Evolutionary conservation across 176 grass and related monocot genomes (phyloP).

Genomic region (Oryza australiensis): DNA sequence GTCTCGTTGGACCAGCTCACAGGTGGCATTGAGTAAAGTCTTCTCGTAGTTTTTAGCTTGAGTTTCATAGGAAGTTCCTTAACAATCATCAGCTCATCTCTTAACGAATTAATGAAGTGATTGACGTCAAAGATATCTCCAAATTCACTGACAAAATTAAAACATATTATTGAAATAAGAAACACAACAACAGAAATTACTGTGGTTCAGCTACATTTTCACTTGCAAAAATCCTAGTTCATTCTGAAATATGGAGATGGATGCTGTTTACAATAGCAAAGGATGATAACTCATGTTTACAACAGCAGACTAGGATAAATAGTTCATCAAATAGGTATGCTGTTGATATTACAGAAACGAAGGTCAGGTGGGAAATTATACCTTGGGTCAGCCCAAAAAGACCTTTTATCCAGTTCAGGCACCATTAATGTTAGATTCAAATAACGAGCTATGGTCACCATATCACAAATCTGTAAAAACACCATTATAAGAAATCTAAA

Average conservation of each 20-base stretch:
- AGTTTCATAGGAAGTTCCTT: constrained; percentile 76
- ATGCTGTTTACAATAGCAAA: neutral
- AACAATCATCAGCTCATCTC: constrained; percentile 94
- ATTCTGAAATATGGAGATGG: neutral
- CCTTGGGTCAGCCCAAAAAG: constrained; percentile 97
- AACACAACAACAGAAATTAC: neutral
- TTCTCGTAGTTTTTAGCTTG: constrained; percentile 46
- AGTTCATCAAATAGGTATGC: neutral
- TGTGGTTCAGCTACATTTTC: neutral
- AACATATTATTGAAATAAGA: neutral
- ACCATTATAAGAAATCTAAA: constrained; percentile 1
- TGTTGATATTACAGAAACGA: neutral
- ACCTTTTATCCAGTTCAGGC: constrained; percentile 95
- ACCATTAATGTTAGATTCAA: constrained; percentile 87
- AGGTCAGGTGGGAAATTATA: constrained; percentile 28
- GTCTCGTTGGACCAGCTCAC: constrained; percentile 93
- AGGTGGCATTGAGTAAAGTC: constrained; percentile 78
- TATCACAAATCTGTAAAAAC: constrained; percentile 87
- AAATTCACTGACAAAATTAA: constrained; percentile 71
- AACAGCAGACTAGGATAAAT: neutral
- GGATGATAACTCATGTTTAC: neutral
- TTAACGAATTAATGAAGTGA: constrained; percentile 95
- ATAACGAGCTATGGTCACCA: constrained; percentile 89
- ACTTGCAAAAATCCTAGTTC: constrained; percentile 2
- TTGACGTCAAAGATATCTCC: constrained; percentile 87